These are phyloP conservation scores for Sporothrix brasiliensis DNA, from an alignment of 2,329 filamentous ascomycete species.

Conservation along the genomic window DNA sequence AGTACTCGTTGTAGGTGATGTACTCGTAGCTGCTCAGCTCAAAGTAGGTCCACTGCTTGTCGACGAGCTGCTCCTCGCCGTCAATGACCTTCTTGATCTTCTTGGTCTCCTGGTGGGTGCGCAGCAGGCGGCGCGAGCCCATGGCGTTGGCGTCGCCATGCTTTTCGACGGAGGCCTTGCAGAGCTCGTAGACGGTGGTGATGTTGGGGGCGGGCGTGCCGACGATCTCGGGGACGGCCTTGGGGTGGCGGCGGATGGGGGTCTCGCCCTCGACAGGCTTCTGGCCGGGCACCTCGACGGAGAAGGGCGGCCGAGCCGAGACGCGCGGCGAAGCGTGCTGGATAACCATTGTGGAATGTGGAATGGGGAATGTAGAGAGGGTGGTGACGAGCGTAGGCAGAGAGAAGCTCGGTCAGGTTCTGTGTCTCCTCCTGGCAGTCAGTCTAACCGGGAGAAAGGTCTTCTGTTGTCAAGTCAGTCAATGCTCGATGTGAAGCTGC, in stretches of 20 bases:
- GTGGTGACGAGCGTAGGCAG: not conserved
- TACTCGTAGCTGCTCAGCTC: constrained; percentile 80
- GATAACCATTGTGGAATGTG: constrained; percentile 29
- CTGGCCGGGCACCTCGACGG: constrained; percentile 67
- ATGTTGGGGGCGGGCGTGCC: constrained; percentile 65
- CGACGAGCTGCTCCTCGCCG: constrained; percentile 74
- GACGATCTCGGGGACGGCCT: constrained; percentile 64
- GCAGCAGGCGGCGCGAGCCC: constrained; percentile 72
- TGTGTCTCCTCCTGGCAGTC: too few species aligned
- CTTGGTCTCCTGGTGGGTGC: constrained; percentile 80
- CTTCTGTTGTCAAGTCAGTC: constrained; percentile 1
- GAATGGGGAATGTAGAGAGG: not conserved
- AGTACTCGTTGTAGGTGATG: constrained; percentile 76
- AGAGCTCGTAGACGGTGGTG: constrained; percentile 74
- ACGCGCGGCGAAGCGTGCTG: constrained; percentile 50
- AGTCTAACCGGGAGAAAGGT: not conserved
- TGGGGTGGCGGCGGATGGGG: constrained; percentile 68
- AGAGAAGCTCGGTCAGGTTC: not conserved
- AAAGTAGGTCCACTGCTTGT: constrained; percentile 87
- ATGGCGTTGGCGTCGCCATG: constrained; percentile 67
- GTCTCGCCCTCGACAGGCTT: constrained; percentile 72
- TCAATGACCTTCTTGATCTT: constrained; percentile 88
- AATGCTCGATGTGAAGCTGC: not conserved
- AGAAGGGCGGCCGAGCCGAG: constrained; percentile 65
- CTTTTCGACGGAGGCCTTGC: constrained; percentile 66